phyloP scores from a whole-genome alignment of 2,329 filamentous ascomycete genomes.

The Pseudogymnoascus sp. region DNA sequence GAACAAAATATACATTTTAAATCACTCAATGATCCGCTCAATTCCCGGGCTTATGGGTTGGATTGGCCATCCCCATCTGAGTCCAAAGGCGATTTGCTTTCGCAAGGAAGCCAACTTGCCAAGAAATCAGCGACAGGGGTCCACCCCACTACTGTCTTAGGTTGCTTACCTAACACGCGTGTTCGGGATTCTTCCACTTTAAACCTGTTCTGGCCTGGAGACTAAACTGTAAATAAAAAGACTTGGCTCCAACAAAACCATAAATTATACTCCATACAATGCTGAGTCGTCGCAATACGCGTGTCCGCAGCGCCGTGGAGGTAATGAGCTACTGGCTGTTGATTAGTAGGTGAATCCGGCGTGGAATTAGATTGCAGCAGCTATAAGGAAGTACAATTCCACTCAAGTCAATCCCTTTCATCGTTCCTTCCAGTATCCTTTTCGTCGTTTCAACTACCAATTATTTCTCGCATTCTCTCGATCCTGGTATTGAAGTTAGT shows the following conservation, averaged over 20 bases:
- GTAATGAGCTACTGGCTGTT: neutral
- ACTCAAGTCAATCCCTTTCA: neutral
- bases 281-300: slow-evolving; percentile 7
- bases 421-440: neutral
- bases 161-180: slow-evolving; percentile 5
- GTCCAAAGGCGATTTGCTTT: neutral
- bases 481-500: neutral
- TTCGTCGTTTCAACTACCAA: neutral
- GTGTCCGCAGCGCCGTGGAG: neutral
- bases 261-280: neutral
- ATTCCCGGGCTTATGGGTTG: neutral
- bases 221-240: neutral
- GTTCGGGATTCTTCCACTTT: neutral
- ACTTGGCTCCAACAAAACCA: neutral
- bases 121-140: neutral
- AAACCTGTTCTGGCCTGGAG: neutral
- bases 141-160: neutral
- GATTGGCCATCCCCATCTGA: neutral
- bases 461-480: neutral
- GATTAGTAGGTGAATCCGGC: neutral
- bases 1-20: neutral
- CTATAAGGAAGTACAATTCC: neutral
- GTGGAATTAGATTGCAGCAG: neutral
- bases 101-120: neutral
- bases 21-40: neutral